Base-by-base conservation (phyloP, 2,329 filamentous ascomycete species). In the Xylaria multiplex region DNA sequence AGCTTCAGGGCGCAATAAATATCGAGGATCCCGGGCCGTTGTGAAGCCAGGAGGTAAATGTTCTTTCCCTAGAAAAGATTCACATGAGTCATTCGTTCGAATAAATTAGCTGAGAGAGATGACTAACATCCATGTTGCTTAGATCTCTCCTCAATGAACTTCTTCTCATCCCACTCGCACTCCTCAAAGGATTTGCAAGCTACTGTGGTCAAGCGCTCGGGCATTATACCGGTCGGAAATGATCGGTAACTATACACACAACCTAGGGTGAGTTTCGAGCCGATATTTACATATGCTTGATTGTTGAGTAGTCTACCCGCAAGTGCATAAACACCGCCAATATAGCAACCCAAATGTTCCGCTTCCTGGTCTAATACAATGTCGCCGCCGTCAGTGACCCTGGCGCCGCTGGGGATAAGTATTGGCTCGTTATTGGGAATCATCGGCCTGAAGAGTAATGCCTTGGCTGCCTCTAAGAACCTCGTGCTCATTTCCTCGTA, bases 331-430 rank as follows among this genome's bases (percentile, higher is more conserved):
- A 91, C 89, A 9, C 90, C 91, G 6, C 91, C 91, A 2, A 86
- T 81, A 74, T 92, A 93, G 77, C 91, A 93, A 2, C 85, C 84
- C 1, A 92, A 80, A 74, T 93, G 91, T 64, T 90, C 86, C 0
- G 69, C 68, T 58, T 80, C 77, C 4, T 80, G 73, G 13, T 75
- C 73, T 16, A 77, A 59, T 3, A 67, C 67, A 0, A 73, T 65
- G 6, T 76, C 71, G 22, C 72, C 74, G 19, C 69, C 74, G 59
- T 64, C 46, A 42, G 72, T n/a, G 0, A 79, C 75, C 27, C 70
- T 80, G 7, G 82, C 79, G 27, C 84, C 83, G n/a, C 89, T 89
- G 0, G 88, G 83, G 22, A 91, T 81, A 11, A 92, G 81, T 32
- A 92, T 85, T 63, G 90, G 84, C 7, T 83, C 81, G 11, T 82